phyloP scores from a whole-genome alignment of 2,329 filamentous ascomycete species.

The Aspergillus tubingensis region DNA sequence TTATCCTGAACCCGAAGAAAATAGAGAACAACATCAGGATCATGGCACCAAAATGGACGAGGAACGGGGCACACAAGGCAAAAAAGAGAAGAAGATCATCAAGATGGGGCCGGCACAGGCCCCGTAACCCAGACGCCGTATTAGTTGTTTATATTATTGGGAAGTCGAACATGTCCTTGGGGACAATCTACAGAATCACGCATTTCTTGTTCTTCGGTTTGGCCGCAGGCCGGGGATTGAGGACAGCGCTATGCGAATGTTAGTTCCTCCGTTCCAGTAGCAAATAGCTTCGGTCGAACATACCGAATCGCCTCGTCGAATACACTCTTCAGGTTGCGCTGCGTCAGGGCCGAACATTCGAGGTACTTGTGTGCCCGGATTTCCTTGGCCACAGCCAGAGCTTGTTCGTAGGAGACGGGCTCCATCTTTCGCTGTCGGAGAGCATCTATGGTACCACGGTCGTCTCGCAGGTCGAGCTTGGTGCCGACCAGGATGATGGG shows the following conservation, averaged over 20 bases:
- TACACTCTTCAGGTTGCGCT: slow-evolving; percentile 95
- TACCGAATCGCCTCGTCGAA: slow-evolving; percentile 99
- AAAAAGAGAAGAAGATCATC: slow-evolving; percentile 18
- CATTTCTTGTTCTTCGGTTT: slow-evolving; percentile 52
- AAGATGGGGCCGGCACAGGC: slow-evolving; percentile 26
- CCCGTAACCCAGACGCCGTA: slow-evolving; percentile 39
- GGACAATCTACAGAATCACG: slow-evolving; percentile 44
- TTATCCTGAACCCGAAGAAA: slow-evolving; percentile 15
- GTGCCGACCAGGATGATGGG: slow-evolving; percentile 97
- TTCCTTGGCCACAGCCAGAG: slow-evolving; percentile 83
- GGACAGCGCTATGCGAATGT: slow-evolving; percentile 43
- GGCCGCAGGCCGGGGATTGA: slow-evolving; percentile 49
- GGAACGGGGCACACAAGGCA: slow-evolving; percentile 17
- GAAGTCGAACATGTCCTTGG: slow-evolving; percentile 27
- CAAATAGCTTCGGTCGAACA: slow-evolving; percentile 33
- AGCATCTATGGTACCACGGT: slow-evolving; percentile 76
- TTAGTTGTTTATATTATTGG: slow-evolving; percentile 42
- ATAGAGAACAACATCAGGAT: slow-evolving; percentile 21
- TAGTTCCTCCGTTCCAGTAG: not conserved
- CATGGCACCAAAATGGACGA: slow-evolving; percentile 18
- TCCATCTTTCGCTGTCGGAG: slow-evolving; percentile 93
- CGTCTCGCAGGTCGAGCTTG: slow-evolving; percentile 93
- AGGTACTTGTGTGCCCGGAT: slow-evolving; percentile 97
- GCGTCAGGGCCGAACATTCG: slow-evolving; percentile 94
- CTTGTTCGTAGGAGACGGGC: slow-evolving; percentile 93